Base-by-base conservation (phyloP, 2,329 filamentous ascomycete genomes). In the Paraphaeosphaeria sporulosa region DNA sequence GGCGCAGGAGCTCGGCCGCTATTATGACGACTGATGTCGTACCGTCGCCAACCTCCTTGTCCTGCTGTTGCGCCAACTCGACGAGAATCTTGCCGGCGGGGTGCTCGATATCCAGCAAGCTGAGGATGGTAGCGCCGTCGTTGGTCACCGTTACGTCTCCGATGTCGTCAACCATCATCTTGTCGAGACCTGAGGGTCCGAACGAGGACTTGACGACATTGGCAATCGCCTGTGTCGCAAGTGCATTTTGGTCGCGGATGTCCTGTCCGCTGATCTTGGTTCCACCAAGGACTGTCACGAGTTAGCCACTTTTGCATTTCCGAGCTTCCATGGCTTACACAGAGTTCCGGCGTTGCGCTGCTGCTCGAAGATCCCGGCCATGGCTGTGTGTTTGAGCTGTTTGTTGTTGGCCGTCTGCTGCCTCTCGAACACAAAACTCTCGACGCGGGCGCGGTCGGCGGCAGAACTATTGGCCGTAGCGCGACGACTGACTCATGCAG, bases 111-210 rank as follows among this genome's bases (percentile, higher is more conserved):
- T 98, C 95, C 76, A 99, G 87, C 75, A 99, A 86, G 79, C 89
- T 93, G 69, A 99, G 88, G 74, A 99, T 99, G 36, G 95, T 99
- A 57, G 95, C 95, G 76, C 95, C 95, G 80, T 99, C 95, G 81
- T 99, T 99, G 68, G 95, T 99, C 60, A 99, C 95, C 62, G 95
- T 99, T 61, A 99, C 95, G 83, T 99, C 95, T 76, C 95, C 95
- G 79, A 99, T 98, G 78, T 99, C 95, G 82, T 99, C 95, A 72
- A 99, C 95, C 95, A 99, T 98, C 95, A 99, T 99, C 87, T 99
- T 99, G 80, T 99, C 95, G 68, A 99, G 87, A 51, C 95, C 95
- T 64, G 93, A 97, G 54, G 95, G 95, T 58, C 95, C 95, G 77
- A 99, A 99, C 17, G 95, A 99, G 81, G 92, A 97, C 85, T 97